Evolutionary conservation across 176 grass and related monocot species (phyloP).

Genomic region (Otatea glauca): DNA sequence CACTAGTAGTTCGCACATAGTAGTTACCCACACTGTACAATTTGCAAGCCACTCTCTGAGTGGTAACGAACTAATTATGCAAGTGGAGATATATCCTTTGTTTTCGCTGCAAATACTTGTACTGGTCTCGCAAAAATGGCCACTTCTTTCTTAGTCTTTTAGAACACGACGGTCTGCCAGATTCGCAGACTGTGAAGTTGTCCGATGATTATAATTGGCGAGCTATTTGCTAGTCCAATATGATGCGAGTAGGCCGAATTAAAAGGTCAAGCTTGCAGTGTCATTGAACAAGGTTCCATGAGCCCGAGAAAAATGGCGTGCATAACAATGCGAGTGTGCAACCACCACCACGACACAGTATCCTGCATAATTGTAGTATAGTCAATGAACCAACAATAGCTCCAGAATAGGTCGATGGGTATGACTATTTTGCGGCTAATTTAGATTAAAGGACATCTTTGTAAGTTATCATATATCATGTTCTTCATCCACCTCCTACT

Average conservation of each 20-base stretch:
- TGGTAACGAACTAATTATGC: background rate
- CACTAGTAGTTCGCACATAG: constrained; percentile 2
- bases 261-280: background rate
- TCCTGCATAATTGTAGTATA: background rate
- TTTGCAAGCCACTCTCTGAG: constrained; percentile 15
- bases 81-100: background rate
- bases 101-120: background rate
- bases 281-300: background rate
- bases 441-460: too few relatives aligned
- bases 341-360: too few relatives aligned
- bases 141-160: background rate
- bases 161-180: background rate
- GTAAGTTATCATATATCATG: too few relatives aligned
- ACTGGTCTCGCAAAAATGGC: background rate
- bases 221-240: background rate
- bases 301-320: background rate
- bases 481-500: too few relatives aligned
- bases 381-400: background rate
- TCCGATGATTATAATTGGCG: background rate
- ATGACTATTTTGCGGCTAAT: too few relatives aligned
- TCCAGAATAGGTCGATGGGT: background rate
- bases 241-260: background rate
- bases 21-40: constrained; percentile 17
- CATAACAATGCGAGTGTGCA: background rate
- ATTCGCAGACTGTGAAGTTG: background rate